Percentiles rank a stretch among this genome's conserved stretches.
phyloP scores from a whole-genome alignment of 257 asterid species.

The Nicotiana noctiflora region DNA sequence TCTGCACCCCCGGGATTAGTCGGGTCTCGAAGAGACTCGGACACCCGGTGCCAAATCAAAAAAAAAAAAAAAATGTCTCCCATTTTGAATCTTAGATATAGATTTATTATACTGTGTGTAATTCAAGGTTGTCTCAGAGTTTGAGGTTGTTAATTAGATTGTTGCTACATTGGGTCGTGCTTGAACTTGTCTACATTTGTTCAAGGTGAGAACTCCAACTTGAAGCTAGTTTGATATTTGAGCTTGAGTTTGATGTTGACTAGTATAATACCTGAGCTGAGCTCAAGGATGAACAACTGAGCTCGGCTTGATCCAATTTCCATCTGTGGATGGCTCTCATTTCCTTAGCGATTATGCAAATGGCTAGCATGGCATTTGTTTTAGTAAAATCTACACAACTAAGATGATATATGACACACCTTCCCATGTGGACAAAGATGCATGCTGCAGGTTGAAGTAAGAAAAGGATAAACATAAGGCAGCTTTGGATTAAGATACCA shows the following conservation, averaged over 20 bases:
- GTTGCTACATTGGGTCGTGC: background rate
- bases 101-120: too few species aligned
- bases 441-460: background rate
- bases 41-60: too few species aligned
- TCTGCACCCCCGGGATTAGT: too few species aligned
- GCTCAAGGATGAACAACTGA: conserved; percentile 1
- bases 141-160: too few species aligned
- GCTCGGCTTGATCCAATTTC: background rate
- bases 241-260: background rate
- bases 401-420: background rate
- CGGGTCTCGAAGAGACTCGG: too few species aligned
- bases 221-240: background rate
- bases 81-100: too few species aligned
- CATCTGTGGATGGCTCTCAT: too few species aligned
- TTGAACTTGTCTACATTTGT: background rate
- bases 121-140: too few species aligned
- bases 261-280: background rate
- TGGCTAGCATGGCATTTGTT: background rate
- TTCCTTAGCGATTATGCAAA: too few species aligned
- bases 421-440: background rate
- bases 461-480: background rate
- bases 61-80: too few species aligned
- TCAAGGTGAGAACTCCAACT: background rate
- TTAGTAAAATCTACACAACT: background rate
- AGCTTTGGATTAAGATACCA: background rate